phyloP scores from a whole-genome alignment of 2,329 filamentous ascomycete species.

The Ophiocordyceps camponoti-rufipedis region DNA sequence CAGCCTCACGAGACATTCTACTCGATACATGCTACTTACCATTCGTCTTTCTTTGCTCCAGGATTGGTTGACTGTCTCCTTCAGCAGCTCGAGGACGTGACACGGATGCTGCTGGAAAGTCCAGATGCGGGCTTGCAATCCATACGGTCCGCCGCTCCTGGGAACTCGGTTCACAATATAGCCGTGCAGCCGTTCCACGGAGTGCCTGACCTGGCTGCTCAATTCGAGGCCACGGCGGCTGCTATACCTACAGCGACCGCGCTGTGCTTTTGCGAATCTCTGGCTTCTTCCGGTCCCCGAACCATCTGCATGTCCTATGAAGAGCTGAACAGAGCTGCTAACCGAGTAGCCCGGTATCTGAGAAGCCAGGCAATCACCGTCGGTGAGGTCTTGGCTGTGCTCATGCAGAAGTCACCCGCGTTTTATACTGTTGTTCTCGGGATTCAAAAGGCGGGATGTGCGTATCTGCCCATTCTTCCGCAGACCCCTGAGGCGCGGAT shows the following conservation, averaged over 20 bases:
- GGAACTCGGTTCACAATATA: conserved; percentile 31
- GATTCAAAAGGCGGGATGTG: conserved; percentile 55
- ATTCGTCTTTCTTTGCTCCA: conserved; percentile 27
- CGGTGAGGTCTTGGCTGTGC: conserved; percentile 48
- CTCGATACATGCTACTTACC: conserved; percentile 27
- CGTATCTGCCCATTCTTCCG: conserved; percentile 63
- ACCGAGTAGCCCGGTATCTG: conserved; percentile 41
- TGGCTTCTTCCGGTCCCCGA: conserved; percentile 5
- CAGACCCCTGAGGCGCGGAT: conserved; percentile 47
- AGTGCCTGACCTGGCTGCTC: conserved; percentile 25
- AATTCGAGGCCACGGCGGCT: conserved; percentile 35
- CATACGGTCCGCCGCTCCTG: conserved; percentile 8
- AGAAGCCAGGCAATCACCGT: conserved; percentile 22
- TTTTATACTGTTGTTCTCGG: conserved; percentile 62
- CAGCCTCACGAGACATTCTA: conserved; percentile 36
- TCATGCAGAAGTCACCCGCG: conserved; percentile 58
- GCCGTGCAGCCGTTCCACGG: conserved; percentile 14
- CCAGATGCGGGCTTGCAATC: conserved; percentile 5
- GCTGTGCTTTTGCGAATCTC: conserved; percentile 39
- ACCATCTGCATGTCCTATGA: conserved; percentile 37
- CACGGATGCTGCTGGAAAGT: conserved; percentile 11
- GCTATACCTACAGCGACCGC: conserved; percentile 36
- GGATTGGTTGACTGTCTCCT: conserved; percentile 37
- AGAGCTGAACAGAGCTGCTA: conserved; percentile 44
- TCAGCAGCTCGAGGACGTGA: conserved; percentile 40